phyloP scores from a whole-genome alignment of 805 yeast species.

The Candida sanyiensis region DNA sequence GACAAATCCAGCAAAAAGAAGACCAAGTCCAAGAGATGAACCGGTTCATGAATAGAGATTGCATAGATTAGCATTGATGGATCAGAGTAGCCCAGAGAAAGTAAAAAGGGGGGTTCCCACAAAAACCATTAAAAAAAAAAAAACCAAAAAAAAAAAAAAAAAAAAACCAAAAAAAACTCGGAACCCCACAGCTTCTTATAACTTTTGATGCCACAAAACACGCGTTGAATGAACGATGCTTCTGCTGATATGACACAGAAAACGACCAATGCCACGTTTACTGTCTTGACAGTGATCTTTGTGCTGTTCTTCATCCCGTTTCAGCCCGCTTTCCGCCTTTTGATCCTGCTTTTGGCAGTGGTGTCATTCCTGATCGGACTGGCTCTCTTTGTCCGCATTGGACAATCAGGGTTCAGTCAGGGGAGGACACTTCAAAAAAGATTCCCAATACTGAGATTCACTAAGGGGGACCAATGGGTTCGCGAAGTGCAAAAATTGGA shows the following conservation, averaged over 20 bases:
- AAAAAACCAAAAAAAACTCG: neutral
- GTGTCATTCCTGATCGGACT: neutral
- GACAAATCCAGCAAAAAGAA: constrained; percentile 3
- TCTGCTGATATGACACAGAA: neutral
- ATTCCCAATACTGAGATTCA: constrained; percentile 26
- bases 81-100: no score
- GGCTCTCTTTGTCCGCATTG: constrained; percentile 3
- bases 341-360: neutral
- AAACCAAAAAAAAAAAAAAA: no score
- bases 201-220: no score
- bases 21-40: neutral
- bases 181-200: no score
- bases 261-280: neutral
- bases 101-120: no score
- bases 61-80: no score
- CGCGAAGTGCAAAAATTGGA: constrained; percentile 17
- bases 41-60: no score
- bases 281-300: neutral
- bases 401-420: constrained; percentile 8
- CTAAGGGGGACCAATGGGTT: constrained; percentile 28
- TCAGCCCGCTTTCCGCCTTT: neutral
- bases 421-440: constrained; percentile 3
- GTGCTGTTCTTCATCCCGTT: neutral
- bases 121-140: no score
- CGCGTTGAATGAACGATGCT: constrained; percentile 1